These are phyloP conservation scores for Canavalia gladiata DNA, from an alignment of 306 rosid species.

Conservation along the genomic window DNA sequence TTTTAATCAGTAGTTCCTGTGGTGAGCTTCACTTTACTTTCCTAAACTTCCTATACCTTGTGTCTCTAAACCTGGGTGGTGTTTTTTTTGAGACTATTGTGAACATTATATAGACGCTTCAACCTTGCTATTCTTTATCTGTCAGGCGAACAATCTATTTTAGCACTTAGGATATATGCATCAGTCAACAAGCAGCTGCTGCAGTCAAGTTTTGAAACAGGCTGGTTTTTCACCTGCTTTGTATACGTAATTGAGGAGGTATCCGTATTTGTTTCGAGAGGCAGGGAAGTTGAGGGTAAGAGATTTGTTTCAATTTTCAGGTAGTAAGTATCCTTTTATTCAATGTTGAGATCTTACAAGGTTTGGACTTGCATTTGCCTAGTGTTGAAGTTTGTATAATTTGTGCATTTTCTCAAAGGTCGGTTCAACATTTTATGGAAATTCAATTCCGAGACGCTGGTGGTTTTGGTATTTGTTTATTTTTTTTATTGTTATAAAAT, in stretches of 20 bases:
- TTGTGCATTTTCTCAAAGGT: background rate
- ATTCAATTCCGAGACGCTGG: constrained; percentile 14
- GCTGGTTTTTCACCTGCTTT: constrained; percentile 31
- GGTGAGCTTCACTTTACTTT: constrained; percentile 45
- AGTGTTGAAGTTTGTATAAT: constrained; percentile 17
- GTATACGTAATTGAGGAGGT: constrained; percentile 20
- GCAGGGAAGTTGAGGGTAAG: constrained; percentile 41
- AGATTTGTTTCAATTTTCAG: constrained; percentile 24
- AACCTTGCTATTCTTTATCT: constrained; percentile 32
- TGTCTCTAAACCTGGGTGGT: constrained; percentile 19
- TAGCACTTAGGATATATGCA: constrained; percentile 13
- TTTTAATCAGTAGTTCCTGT: constrained; percentile 24
- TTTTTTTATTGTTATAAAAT: background rate
- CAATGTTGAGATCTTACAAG: constrained; percentile 24
- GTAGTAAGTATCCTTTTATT: background rate
- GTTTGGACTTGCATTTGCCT: constrained; percentile 31
- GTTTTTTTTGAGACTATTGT: constrained; percentile 23
- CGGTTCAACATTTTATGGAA: background rate
- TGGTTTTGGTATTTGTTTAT: constrained; percentile 20
- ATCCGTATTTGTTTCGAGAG: constrained; percentile 36
- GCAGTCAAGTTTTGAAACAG: constrained; percentile 4
- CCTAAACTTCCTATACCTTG: constrained; percentile 24
- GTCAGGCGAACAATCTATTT: constrained; percentile 39
- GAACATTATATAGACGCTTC: constrained; percentile 24
- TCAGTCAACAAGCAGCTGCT: constrained; percentile 10